Evolutionary conservation across 768 basidiomycete species (phyloP).

Genomic region (Leccinum subgranulosum): DNA sequence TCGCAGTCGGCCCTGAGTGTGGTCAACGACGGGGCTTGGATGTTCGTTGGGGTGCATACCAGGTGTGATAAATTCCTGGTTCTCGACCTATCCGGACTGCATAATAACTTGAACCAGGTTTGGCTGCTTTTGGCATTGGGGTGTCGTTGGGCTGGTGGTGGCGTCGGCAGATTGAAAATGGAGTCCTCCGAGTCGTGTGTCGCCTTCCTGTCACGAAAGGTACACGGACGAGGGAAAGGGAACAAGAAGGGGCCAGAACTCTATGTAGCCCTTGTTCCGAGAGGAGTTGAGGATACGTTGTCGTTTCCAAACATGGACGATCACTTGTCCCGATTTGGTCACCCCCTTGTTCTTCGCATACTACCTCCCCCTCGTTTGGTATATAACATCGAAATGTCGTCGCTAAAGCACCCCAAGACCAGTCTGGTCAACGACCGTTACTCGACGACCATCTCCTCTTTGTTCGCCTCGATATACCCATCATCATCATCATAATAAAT

Average conservation of each 20-base stretch:
- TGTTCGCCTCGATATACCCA: constrained; percentile 7
- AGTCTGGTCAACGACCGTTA: constrained; percentile 2
- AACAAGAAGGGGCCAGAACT: background rate
- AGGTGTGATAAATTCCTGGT: constrained; percentile 67
- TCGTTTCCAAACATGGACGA: constrained; percentile 23
- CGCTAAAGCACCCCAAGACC: constrained; percentile 4
- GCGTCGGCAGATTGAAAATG: background rate
- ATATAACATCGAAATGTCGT: constrained; percentile 27
- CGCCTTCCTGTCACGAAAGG: background rate
- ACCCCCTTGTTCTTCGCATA: constrained; percentile 26
- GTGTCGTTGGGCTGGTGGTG: background rate
- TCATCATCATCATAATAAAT: background rate
- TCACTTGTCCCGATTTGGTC: constrained; percentile 14
- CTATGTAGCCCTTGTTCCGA: constrained; percentile 17
- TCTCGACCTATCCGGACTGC: constrained; percentile 64
- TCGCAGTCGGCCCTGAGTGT: constrained; percentile 65
- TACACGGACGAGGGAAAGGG: background rate
- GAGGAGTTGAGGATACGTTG: background rate
- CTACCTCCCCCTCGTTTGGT: constrained; percentile 1
- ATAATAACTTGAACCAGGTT: constrained; percentile 50
- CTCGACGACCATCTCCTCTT: constrained; percentile 8
- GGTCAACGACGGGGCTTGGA: constrained; percentile 22
- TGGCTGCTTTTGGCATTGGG: constrained; percentile 38
- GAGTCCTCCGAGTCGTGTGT: background rate
- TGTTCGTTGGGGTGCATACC: constrained; percentile 48